phyloP scores from a whole-genome alignment of 1,284 basidiomycete genomes.

The Xerocomus nothofagi region DNA sequence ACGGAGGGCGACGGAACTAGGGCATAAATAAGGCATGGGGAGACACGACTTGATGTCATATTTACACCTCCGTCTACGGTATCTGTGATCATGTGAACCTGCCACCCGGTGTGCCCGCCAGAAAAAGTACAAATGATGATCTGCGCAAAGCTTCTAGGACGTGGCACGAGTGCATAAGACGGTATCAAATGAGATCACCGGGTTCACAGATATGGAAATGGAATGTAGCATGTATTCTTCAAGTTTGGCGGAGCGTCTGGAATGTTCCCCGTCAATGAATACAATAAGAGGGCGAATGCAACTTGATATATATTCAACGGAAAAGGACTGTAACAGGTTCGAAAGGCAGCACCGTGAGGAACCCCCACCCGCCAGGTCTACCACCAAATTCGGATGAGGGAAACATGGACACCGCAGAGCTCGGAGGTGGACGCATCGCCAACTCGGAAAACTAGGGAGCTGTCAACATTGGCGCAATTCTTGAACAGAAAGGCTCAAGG shows the following conservation, averaged over 20 bases:
- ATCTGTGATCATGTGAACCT: conserved; percentile 1
- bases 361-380: not conserved
- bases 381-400: not conserved
- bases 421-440: not conserved
- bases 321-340: not conserved
- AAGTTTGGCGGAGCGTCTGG: not conserved
- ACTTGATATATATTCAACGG: not conserved
- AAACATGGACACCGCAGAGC: not conserved
- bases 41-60: not conserved
- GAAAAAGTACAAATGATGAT: not conserved
- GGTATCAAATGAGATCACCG: not conserved
- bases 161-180: not conserved
- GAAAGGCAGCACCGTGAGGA: not conserved
- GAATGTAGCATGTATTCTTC: not conserved
- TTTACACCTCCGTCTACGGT: not conserved
- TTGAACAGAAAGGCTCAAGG: not conserved
- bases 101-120: not conserved
- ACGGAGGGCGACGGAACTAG: not conserved
- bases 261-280: conserved; percentile 3
- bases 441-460: not conserved
- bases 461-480: not conserved
- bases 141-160: not conserved
- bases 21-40: not conserved
- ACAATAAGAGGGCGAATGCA: not conserved
- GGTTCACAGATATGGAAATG: not conserved